Base-by-base conservation (phyloP, 345 rosid genomes). In the Lepidium didymum region DNA sequence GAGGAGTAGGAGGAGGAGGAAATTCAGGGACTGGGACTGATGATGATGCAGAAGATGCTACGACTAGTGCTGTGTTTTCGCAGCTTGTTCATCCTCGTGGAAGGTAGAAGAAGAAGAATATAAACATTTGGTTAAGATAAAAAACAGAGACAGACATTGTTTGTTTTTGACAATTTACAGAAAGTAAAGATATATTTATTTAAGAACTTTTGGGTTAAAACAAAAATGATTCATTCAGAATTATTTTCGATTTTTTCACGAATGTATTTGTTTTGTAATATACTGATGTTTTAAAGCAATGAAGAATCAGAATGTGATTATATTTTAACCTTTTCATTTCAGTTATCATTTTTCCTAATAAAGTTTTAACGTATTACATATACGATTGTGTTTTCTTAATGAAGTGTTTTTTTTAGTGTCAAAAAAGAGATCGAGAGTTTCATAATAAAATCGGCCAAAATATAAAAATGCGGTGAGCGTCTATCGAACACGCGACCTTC, bases 1-100 rank as follows among this genome's bases (percentile, higher is more conserved):
- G 74, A 68, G 71, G 70, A 54, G 71, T 61, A 18, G 71, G 60
- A 47, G 67, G 60, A 47, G 67, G 55, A 46, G 55, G 50, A 10
- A 53, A 59, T 2, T 74, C 77, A 0, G 79, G 81, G 72, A 83
- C 95, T 0, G 81, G 74, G 60, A 82, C 91, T 6, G 92, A 81
- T 71, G 90, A 86, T 76, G 97, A 90, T 66, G 86, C 82, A 3
- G 99, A 82, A 73, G 97, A 88, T 59, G 96, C 82, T 16, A 87
- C 99, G 10, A 86, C 92, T 0, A 94, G 93, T 79, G 92, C 96
- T 14, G 99, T 94, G 59, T 94, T 94, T 71, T 94, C 99, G 8
- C 99, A 94, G 82, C 90, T 94, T 36, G 97, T 94, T 41, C 90
- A 94, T 80, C 99, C 99, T 70, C 91, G 97, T 16, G 99, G 99